A percentile compares a stretch with the other conserved stretches of the same genome.
These are phyloP conservation scores for Tulasnella sp. DNA, from an alignment of 768 basidiomycete genomes.

Conservation along the genomic window DNA sequence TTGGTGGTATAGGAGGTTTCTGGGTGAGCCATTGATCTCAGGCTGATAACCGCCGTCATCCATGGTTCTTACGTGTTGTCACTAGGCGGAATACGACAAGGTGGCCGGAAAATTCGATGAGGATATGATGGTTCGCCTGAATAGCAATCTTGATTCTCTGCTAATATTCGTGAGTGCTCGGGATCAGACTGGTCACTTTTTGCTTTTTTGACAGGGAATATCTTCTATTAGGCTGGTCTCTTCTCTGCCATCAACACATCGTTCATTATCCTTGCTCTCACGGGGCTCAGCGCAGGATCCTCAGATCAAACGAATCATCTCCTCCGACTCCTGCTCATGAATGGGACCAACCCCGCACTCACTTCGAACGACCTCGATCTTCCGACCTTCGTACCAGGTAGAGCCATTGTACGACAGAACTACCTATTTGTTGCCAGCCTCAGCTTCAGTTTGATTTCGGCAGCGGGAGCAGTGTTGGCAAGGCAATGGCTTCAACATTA, in stretches of 20 bases:
- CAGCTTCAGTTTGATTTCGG: not conserved
- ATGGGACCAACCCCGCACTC: not conserved
- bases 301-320: not conserved
- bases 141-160: no score
- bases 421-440: not conserved
- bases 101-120: no score
- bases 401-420: not conserved
- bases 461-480: not conserved
- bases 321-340: not conserved
- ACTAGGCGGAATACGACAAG: no score
- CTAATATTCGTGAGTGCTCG: no score
- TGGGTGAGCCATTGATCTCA: no score
- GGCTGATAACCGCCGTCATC: no score
- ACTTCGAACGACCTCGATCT: not conserved
- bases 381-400: not conserved
- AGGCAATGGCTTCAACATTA: not conserved
- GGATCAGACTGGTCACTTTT: no score
- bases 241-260: slow-evolving; percentile 7
- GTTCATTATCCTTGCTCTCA: not conserved
- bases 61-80: no score
- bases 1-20: no score
- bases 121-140: no score
- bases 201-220: not conserved
- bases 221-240: not conserved
- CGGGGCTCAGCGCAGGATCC: not conserved